Evolutionary conservation across 2,329 filamentous ascomycete species (phyloP).

Genomic region (Sporothrix phasma): DNA sequence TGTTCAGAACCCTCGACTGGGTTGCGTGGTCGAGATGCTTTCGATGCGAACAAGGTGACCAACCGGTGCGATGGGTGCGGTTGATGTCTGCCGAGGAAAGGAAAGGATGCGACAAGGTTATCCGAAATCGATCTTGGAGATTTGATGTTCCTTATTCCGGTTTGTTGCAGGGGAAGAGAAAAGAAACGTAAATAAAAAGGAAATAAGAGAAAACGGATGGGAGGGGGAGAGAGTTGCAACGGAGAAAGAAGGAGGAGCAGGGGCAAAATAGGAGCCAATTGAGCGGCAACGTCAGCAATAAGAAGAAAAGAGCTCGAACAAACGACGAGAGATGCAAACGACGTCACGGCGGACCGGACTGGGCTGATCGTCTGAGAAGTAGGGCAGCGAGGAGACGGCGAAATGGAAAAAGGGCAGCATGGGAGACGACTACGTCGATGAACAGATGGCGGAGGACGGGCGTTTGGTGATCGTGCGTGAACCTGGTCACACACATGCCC

Average conservation of each 20-base stretch:
- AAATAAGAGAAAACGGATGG: not conserved
- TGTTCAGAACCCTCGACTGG: too few relatives aligned
- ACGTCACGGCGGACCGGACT: not conserved
- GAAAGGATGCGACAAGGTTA: not conserved
- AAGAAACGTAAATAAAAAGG: not conserved
- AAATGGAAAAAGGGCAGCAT: not conserved
- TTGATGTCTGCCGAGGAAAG: not conserved
- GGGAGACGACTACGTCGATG: not conserved
- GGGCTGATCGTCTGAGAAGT: not conserved
- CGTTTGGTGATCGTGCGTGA: not conserved
- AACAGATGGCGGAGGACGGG: not conserved
- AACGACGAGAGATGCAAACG: not conserved
- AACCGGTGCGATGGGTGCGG: too few relatives aligned
- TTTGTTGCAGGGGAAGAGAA: not conserved
- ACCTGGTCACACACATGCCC: not conserved
- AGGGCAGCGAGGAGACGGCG: not conserved
- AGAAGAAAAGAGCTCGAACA: not conserved
- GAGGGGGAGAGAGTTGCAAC: not conserved
- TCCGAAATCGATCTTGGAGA: not conserved
- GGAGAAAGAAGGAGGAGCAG: too few relatives aligned
- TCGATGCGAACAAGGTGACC: too few relatives aligned
- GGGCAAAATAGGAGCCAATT: not conserved
- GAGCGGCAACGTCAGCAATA: constrained; percentile 8
- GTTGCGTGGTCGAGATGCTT: too few relatives aligned
- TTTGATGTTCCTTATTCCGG: not conserved